Base-by-base conservation (phyloP, 2,329 filamentous ascomycete genomes). In the Colletotrichum eremochloae region DNA sequence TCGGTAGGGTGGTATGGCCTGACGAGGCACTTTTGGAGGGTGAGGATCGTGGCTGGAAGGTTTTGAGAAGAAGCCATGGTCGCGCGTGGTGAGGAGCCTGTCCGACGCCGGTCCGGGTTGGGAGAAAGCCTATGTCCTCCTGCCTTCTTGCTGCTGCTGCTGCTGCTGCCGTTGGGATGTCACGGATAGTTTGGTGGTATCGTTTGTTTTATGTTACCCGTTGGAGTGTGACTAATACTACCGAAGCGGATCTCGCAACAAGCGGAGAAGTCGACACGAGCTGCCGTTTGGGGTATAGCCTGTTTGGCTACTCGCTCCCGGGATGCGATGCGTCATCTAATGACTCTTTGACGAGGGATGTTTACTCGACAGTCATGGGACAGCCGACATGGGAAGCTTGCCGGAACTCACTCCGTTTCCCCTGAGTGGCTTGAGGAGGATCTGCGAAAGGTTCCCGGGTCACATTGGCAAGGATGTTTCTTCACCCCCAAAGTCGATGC, bases 1-100 rank as follows among this genome's bases (percentile, higher is more conserved):
- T 89, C 87, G 2, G 79, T 76, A 6, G 69, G 71, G 36, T 77
- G 73, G 70, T 79, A 84, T 40, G 82, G 82, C 8, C 86, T 84
- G 67, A 88, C 78, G 67, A 83, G 77, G 75, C 65, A 58, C 18
- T 63, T 72, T 15, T 42, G 2, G n/a, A 72, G 66, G 9, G 44
- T 31, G 52, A 72, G 65, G n/a, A 72, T 68, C 29, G 69, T 58
- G 20, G 38, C 38, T 7, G 69, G 69, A 0, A 69, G 44, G 5
- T 64, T n/a, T 18, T 46, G 11, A 2, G 38, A 15, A 4, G 65
- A 8, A 1, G 69, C 36, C 69, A 72, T 72, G 12, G 15, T 63
- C 38, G n/a, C 0, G 40, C 1, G 9, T 1, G 44, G 20, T 11
- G 44, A n/a, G 18, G 18, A 24, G 2, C 7, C 20, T 5, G 29